Evolutionary conservation across 495 filamentous ascomycete species (phyloP).

Genomic region (Aspergillus kassunensis): DNA sequence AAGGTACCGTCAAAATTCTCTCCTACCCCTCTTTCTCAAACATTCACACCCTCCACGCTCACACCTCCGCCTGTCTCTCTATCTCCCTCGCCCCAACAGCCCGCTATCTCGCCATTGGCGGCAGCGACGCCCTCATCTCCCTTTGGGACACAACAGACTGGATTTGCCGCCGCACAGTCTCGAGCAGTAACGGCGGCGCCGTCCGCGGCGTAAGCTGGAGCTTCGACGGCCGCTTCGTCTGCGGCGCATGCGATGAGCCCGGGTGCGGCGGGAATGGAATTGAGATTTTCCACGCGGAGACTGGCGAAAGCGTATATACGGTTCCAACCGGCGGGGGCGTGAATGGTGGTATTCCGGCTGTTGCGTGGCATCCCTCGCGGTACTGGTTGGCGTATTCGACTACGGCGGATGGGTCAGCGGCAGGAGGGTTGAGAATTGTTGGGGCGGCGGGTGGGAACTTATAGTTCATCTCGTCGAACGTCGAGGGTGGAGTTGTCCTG

Average conservation of each 20-base stretch:
- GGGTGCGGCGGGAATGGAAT: slow-evolving; percentile 47
- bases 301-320: slow-evolving; percentile 77
- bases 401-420: slow-evolving; percentile 71
- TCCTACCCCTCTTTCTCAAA: slow-evolving; percentile 54
- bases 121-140: slow-evolving; percentile 80
- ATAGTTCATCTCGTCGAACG: slow-evolving; percentile 13
- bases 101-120: slow-evolving; percentile 80
- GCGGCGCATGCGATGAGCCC: slow-evolving; percentile 78
- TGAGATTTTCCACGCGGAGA: slow-evolving; percentile 79
- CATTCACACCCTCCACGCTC: slow-evolving; percentile 68
- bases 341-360: slow-evolving; percentile 50
- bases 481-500: no score
- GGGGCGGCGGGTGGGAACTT: slow-evolving; percentile 49
- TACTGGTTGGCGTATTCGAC: slow-evolving; percentile 91
- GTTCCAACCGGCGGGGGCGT: slow-evolving; percentile 61
- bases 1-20: slow-evolving; percentile 77
- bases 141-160: slow-evolving; percentile 93
- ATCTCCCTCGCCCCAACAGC: slow-evolving; percentile 71
- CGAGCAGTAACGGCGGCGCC: slow-evolving; percentile 64
- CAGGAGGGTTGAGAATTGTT: slow-evolving; percentile 76
- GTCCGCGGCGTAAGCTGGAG: slow-evolving; percentile 85
- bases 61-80: slow-evolving; percentile 73
- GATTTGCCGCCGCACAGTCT: slow-evolving; percentile 80
- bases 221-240: slow-evolving; percentile 85
- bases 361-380: slow-evolving; percentile 85